These are phyloP conservation scores for Aspergillus sclerotialis DNA, from an alignment of 2,329 filamentous ascomycete species.

Conservation along the genomic window DNA sequence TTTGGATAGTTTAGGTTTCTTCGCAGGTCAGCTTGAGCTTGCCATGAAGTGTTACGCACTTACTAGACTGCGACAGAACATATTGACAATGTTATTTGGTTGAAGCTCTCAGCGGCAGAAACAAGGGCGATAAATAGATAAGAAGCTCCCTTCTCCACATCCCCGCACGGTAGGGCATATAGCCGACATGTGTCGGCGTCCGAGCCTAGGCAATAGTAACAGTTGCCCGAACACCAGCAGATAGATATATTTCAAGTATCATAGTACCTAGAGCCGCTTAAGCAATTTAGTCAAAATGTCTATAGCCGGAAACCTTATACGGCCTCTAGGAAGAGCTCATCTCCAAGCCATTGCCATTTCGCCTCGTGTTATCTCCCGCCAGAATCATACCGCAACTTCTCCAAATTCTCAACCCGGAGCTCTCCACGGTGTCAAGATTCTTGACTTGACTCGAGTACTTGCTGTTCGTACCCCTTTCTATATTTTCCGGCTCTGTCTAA, in stretches of 20 bases:
- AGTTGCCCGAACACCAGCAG: too few relatives aligned
- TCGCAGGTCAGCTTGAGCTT: background rate
- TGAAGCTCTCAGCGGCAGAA: background rate
- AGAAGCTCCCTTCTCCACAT: too few relatives aligned
- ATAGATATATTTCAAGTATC: too few relatives aligned
- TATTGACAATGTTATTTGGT: background rate
- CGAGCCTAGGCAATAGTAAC: too few relatives aligned
- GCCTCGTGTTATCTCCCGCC: background rate
- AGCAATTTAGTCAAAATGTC: background rate
- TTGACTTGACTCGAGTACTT: conserved; percentile 24
- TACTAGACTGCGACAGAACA: background rate
- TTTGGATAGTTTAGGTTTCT: background rate
- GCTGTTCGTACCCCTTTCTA: conserved; percentile 10
- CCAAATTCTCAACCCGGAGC: background rate
- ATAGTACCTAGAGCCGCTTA: too few relatives aligned
- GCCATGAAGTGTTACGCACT: background rate
- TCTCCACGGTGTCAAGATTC: conserved; percentile 17
- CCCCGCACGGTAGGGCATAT: background rate
- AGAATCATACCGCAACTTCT: background rate
- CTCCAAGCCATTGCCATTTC: background rate
- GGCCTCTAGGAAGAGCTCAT: background rate
- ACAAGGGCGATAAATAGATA: too few relatives aligned
- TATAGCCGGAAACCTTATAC: background rate
- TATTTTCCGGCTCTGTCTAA: background rate
- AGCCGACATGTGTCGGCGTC: background rate